phyloP scores from a whole-genome alignment of 257 asterid genomes.

The Galeopsis tetrahit region DNA sequence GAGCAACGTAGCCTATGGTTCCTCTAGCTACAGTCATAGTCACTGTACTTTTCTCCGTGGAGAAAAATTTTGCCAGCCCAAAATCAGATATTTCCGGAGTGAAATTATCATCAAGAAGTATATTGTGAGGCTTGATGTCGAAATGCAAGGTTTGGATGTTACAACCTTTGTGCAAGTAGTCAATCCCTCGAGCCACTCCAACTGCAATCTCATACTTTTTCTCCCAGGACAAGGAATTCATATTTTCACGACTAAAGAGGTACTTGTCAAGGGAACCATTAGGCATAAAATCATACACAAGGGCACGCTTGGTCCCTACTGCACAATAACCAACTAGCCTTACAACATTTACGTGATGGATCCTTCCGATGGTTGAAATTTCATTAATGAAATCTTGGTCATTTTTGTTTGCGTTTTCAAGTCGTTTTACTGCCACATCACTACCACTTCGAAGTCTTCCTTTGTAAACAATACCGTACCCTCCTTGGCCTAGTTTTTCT shows the following conservation, averaged over 20 bases:
- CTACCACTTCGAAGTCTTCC: constrained; percentile 45
- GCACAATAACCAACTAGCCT: constrained; percentile 27
- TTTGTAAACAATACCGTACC: constrained; percentile 42
- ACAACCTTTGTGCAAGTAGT: constrained; percentile 37
- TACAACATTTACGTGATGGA: constrained; percentile 20
- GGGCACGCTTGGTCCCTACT: constrained; percentile 3
- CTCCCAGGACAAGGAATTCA: constrained; percentile 21
- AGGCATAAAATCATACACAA: constrained; percentile 14
- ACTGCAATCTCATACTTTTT: constrained; percentile 37
- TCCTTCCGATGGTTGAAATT: constrained; percentile 39
- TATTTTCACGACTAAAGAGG: neutral
- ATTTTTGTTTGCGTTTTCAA: neutral
- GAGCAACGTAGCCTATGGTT: neutral
- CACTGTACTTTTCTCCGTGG: too few relatives aligned
- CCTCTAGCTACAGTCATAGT: constrained; percentile 22
- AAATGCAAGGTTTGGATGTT: constrained; percentile 36
- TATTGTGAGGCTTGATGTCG: constrained; percentile 44
- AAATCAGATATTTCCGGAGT: constrained; percentile 39
- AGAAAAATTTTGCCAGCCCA: constrained; percentile 31
- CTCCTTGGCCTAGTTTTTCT: constrained; percentile 42
- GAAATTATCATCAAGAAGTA: constrained; percentile 37
- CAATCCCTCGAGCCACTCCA: constrained; percentile 44
- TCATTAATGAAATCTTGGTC: constrained; percentile 47
- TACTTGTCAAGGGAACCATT: constrained; percentile 32
- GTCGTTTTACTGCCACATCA: constrained; percentile 40